These are phyloP conservation scores for Stephania cephalantha DNA, from an alignment of 164 flowering plant genomes.

Conservation along the genomic window DNA sequence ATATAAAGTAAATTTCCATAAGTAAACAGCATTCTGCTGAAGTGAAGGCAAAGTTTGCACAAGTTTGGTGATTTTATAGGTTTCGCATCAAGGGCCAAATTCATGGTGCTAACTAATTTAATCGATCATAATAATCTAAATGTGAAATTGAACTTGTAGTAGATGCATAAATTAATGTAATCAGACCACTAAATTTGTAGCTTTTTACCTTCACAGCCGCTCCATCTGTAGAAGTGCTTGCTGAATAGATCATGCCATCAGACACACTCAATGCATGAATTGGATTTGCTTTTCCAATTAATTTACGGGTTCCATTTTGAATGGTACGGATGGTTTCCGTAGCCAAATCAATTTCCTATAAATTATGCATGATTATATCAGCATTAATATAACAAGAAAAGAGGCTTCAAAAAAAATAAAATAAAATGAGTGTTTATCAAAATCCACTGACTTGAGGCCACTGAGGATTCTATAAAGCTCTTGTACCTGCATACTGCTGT, in stretches of 20 bases:
- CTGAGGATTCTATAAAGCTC: not conserved
- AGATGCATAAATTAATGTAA: not conserved
- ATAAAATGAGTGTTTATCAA: not conserved
- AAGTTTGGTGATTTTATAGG: not conserved
- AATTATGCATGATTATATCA: not conserved
- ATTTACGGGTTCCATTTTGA: slow-evolving; percentile 54
- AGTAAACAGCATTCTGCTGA: not conserved
- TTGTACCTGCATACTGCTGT: slow-evolving; percentile 67
- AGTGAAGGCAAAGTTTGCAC: slow-evolving; percentile 1
- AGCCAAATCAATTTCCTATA: slow-evolving; percentile 76
- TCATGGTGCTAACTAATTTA: not conserved
- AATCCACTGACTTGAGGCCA: not conserved
- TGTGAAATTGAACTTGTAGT: not conserved
- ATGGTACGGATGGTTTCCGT: slow-evolving; percentile 52
- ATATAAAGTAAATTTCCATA: too few species aligned
- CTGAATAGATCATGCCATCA: slow-evolving; percentile 55
- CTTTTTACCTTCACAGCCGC: slow-evolving; percentile 57
- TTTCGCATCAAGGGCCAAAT: not conserved
- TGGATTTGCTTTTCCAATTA: slow-evolving; percentile 55
- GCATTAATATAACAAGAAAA: not conserved
- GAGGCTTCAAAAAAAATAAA: too few species aligned
- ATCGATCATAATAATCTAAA: not conserved
- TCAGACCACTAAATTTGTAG: not conserved
- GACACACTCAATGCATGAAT: slow-evolving; percentile 48
- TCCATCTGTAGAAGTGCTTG: slow-evolving; percentile 57